Evolutionary conservation across 306 rosid species (phyloP), one percentile per base, ranked within the genome.

Genomic region (Gleditsia sinensis): DNA sequence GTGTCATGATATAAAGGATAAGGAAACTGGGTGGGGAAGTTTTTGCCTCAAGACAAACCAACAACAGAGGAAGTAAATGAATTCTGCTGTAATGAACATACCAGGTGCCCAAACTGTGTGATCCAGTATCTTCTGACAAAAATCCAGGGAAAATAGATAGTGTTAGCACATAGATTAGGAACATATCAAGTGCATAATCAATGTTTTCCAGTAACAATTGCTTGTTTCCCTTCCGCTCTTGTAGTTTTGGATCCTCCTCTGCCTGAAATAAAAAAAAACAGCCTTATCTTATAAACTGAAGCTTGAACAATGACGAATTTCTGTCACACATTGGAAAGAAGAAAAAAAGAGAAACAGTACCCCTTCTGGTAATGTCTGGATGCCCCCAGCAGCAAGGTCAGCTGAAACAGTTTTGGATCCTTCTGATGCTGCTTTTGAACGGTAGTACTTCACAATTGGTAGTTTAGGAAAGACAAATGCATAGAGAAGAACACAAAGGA

Each of bases 121-220:
- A 76, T 65, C 97, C 98, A 28, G 96, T 91, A 65, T 94, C 98
- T 75, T 94, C 98, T 5, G 89, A 88, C 36, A 94, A 75, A 80
- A 94, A 94, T 69, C 98, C 98, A 39, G 98, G 97, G 68, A 91
- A 89, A 71, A 91, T 91, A 53, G 97, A 91, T 42, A 94, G 68
- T 28, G 96, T 90, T 39, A 94, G 85, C 19, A 19, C 66, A 65
- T 81, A 94, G 54, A 87, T 85, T 27, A 91, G 83, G 75, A 90
- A 94, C 82, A 90, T 62, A 71, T 86, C 94, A 63, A 90, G 54
- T 9, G 90, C 96, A 60, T 88, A 94, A 77, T 94, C 98, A 2
- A 85, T 69, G 81, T 91, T 94, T 87, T 90, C 96, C 14, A 66
- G 37, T 66, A 94, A 65, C 82, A 94, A 72, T 84, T 91, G 77